Percentiles rank a stretch among this genome's conserved stretches.
Conservation (phyloP, 2,329 filamentous ascomycete genomes). For the Chrysoporthe austroafricana region DNA sequence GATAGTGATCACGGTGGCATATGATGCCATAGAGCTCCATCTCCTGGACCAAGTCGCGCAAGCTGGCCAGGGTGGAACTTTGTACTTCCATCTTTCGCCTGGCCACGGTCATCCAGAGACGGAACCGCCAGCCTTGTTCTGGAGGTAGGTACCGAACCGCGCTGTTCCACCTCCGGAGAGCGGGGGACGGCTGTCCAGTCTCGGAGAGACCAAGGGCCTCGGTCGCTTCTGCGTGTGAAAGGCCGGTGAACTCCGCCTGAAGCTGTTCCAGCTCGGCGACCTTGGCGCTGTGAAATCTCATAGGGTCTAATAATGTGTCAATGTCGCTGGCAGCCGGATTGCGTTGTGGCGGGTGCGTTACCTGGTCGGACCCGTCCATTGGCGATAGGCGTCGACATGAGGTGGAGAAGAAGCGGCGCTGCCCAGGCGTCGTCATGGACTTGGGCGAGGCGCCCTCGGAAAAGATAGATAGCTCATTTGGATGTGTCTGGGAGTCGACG, state of each 20-base stretch:
- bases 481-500: slow-evolving; percentile 30
- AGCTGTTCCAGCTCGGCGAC: slow-evolving; percentile 24
- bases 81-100: slow-evolving; percentile 30
- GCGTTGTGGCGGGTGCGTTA: slow-evolving; percentile 26
- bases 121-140: slow-evolving; percentile 40
- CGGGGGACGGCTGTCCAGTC: slow-evolving; percentile 18
- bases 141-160: slow-evolving; percentile 37
- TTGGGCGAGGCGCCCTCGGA: slow-evolving; percentile 24
- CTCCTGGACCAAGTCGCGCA: slow-evolving; percentile 41
- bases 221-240: slow-evolving; percentile 14
- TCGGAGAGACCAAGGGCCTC: slow-evolving; percentile 17
- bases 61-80: slow-evolving; percentile 27
- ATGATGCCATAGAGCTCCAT: slow-evolving; percentile 44
- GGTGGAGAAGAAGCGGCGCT: slow-evolving; percentile 32
- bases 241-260: slow-evolving; percentile 13
- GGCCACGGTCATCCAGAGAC: slow-evolving; percentile 37
- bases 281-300: slow-evolving; percentile 14
- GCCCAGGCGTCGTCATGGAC: slow-evolving; percentile 21
- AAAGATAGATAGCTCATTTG: slow-evolving; percentile 23
- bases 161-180: slow-evolving; percentile 29
- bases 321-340: slow-evolving; percentile 19
- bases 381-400: slow-evolving; percentile 25
- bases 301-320: slow-evolving; percentile 27
- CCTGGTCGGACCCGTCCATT: slow-evolving; percentile 17
- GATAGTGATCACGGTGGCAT: slow-evolving; percentile 41